Conservation (phyloP, 306 rosid genomes). For the Sophora flavescens region DNA sequence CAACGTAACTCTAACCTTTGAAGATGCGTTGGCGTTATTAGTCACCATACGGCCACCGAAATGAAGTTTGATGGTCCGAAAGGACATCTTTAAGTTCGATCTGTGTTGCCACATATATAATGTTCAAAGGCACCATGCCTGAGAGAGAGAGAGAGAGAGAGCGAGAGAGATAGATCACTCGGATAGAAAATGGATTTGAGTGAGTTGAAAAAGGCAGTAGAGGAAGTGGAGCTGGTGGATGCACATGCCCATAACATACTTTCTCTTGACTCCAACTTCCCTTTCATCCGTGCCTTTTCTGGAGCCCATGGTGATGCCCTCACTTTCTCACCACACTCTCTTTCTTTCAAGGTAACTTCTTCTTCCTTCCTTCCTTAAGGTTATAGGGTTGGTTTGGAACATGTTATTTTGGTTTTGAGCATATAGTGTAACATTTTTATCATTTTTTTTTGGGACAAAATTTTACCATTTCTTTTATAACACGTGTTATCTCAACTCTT, state of each 20-base stretch:
- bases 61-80: not conserved
- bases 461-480: too few relatives aligned
- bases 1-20: not conserved
- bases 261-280: constrained; percentile 59
- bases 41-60: not conserved
- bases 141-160: not conserved
- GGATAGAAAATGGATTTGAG: constrained; percentile 84
- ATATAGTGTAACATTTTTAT: too few relatives aligned
- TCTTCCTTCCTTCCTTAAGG: not conserved
- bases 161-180: too few relatives aligned
- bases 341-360: constrained; percentile 74
- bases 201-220: constrained; percentile 67
- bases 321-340: constrained; percentile 60
- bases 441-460: too few relatives aligned
- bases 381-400: not conserved
- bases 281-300: constrained; percentile 75
- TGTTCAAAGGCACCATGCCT: too few relatives aligned
- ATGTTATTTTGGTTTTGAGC: not conserved
- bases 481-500: not conserved
- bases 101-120: not conserved
- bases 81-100: not conserved
- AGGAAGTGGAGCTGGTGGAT: constrained; percentile 74
- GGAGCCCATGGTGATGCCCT: constrained; percentile 78
- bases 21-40: not conserved
- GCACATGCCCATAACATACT: constrained; percentile 92